These are phyloP conservation scores for Lepidium africanum DNA, from an alignment of 345 rosid species.

Conservation along the genomic window DNA sequence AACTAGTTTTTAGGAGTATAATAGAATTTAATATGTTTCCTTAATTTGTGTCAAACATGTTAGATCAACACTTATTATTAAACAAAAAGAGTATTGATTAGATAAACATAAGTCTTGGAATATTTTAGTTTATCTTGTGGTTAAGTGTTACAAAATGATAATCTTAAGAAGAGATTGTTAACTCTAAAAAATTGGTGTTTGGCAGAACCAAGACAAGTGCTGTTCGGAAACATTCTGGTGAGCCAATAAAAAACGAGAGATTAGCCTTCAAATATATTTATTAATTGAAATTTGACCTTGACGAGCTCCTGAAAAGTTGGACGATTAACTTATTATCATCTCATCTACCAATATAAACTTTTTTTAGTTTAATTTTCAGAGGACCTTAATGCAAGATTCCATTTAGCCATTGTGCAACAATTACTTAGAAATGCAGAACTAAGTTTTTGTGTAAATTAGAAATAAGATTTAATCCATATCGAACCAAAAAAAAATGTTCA, in stretches of 20 bases:
- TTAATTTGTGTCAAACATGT: too few species aligned
- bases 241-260: conserved; percentile 14
- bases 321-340: conserved; percentile 13
- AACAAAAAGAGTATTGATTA: too few species aligned
- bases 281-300: conserved; percentile 8
- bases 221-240: conserved; percentile 2
- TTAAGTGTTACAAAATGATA: neutral
- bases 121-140: too few species aligned
- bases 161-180: neutral
- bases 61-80: too few species aligned
- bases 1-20: too few species aligned
- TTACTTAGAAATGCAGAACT: neutral
- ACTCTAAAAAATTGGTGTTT: conserved; percentile 1
- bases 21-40: too few species aligned
- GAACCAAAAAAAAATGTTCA: neutral
- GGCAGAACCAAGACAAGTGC: conserved; percentile 9
- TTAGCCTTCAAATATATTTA: neutral
- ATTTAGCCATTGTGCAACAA: neutral
- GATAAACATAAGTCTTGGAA: too few species aligned
- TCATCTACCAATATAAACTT: neutral
- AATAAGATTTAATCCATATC: neutral
- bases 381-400: neutral
- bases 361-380: neutral
- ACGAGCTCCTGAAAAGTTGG: conserved; percentile 27
- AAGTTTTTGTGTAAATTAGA: too few species aligned